Base-by-base conservation (phyloP, 768 basidiomycete species). In the Multifurca ochricompacta region DNA sequence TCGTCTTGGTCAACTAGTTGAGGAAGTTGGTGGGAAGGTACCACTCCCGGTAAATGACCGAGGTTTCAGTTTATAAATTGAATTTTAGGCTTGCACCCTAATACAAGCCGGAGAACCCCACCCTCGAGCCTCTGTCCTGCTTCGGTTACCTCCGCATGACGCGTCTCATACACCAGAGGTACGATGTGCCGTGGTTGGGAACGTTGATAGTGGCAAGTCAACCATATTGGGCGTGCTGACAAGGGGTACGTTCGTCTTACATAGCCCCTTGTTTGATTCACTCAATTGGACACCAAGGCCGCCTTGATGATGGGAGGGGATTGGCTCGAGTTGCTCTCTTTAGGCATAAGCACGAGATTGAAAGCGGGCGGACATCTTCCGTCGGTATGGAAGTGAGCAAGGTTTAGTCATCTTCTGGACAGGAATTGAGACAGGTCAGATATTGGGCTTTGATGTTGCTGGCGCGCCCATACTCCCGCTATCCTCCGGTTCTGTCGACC, bases 291-390 rank as follows among this genome's bases (percentile, higher is more conserved):
- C 32, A 27, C 4, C 30, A 49, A 89, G 85, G 87, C 48, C 77
- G 78, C 18, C 71, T 91, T 48, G 90, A 92, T 62, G 90, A 92
- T 63, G 88, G 89, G 25, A 73, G 86, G 67, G 87, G 86, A 1
- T 78, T 80, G 47, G 87, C 87, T 0, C 87, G 95, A 48, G 87
- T 97, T 4, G 83, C 85, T 3, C 72, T 99, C 7, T 98, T 98
- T 69, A 77, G 95, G 51, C 96, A 99, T 67, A 96, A 97, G 67
- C 96, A 99, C 65, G 96, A 99, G 69, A 75, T 97, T 49, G 96
- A 98, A 71, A 92, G 87, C 18, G 95, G 95, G 6, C 74, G 96
- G 47, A 99, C 96, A 0, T 92, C 89, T 21, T 91, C 88, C 57
- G 91, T 98, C 39, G 96, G 96, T 19, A 94, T 96, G 85, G 96